Evolutionary conservation across 2,329 filamentous ascomycete genomes (phyloP), one percentile per base, ranked within the genome.

Genomic region (Penicillium sp.): DNA sequence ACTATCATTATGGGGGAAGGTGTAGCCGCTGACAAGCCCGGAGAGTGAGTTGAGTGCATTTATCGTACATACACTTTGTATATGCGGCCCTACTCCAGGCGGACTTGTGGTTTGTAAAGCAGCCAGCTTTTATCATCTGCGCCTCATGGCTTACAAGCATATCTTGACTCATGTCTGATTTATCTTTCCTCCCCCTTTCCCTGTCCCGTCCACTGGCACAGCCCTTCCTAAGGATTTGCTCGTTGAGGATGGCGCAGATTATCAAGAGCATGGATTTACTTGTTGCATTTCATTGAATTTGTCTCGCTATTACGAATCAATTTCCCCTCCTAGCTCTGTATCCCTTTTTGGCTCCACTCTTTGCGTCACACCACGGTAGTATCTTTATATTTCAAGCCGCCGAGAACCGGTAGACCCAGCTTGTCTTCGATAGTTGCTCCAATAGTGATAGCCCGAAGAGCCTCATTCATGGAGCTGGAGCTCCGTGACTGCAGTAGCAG

Each of bases 51-150:
- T 43, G 50, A 47, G 57, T 44, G 51, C 56, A 61, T 62, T 54
- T 59, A 55, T 54, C 59, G 55, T 63, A 67, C 58, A 66, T 67
- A 63, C 43, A 40, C 40, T 31, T 14, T 52, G 46, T 58, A 54
- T 41, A 60, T 61, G 56, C 53, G 55, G 55, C 55, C 60, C 58
- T 37, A 22, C 43, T 56, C 47, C 37, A 54, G 41, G 55, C 40
- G 46, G 10, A 47, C 43, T 24, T 59, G 55, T 60, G 53, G 40
- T 56, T 49, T 58, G 37, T 58, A 57, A 61, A 59, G 52, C n/a
- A 22, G 57, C 46, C 50, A 35, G 49, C 49, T 39, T 50, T 44
- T 33, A 46, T 46, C 41, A 64, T 61, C 37, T 33, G 31, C 24
- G 39, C 51, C 56, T 35, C 35, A 46, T 63, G 56, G 58, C 58